phyloP scores from a whole-genome alignment of 768 basidiomycete genomes.

The Rhodotorula diobovata region DNA sequence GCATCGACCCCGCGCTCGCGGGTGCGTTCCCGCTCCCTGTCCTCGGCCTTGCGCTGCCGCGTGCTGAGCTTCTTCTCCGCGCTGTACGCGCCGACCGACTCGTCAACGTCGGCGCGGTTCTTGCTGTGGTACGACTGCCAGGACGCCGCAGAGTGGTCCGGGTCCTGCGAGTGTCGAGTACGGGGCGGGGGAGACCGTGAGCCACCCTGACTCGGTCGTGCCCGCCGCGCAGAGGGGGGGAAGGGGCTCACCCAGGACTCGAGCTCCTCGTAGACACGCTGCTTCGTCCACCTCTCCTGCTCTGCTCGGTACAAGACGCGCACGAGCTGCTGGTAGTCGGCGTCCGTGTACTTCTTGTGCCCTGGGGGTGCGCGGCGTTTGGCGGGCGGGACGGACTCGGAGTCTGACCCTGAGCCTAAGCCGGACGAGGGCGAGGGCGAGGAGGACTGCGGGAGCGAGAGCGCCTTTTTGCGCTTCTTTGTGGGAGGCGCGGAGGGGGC shows the following conservation, averaged over 20 bases:
- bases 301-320: neutral
- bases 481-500: too few relatives aligned
- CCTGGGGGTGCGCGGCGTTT: neutral
- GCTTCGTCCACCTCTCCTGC: neutral
- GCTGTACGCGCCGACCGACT: neutral
- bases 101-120: neutral
- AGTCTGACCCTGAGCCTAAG: neutral
- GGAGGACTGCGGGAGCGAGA: neutral
- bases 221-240: neutral
- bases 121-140: conserved; percentile 14
- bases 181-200: neutral
- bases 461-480: neutral
- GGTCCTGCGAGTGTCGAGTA: neutral
- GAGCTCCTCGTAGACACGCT: neutral
- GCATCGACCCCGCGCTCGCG: too few relatives aligned
- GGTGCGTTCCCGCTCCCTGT: neutral
- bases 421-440: neutral
- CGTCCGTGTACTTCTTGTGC: neutral
- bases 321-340: neutral
- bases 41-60: neutral
- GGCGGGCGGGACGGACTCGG: neutral
- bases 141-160: neutral
- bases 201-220: neutral
- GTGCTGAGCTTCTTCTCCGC: neutral
- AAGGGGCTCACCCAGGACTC: too few relatives aligned